Evolutionary conservation across 2,329 filamentous ascomycete species (phyloP), one percentile per base, ranked within the genome.

Genomic region (Ceratocystis lukuohia): DNA sequence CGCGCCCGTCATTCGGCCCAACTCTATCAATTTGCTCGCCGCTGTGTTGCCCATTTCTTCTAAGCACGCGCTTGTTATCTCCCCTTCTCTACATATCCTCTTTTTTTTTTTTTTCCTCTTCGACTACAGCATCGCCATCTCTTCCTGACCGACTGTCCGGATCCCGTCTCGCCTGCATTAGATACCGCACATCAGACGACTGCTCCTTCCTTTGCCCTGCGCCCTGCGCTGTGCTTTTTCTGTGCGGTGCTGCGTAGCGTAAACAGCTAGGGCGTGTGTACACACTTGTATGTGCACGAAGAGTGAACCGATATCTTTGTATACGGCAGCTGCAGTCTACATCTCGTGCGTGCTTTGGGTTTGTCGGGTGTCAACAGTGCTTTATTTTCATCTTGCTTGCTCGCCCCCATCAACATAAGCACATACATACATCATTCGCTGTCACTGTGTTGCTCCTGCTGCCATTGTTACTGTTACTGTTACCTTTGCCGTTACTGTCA

Each of bases 141-240:
- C 25, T 57, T 22, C 22, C 5, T 57, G 15, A 12, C 53, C 53
- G 28, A 28, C 53, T n/a, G 5, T 28, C 22, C 22, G 53, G 22
- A n/a, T 57, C 53, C 17, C 22, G 53, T 57, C 53, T 30, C 22
- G 53, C 30, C 53, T 30, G 53, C 28, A 15, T 28, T 28, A 57
- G 53, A 57, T 28, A 57, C 30, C 53, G 30, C 5, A 57, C 53
- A 57, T 57, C 53, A 17, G 53, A 57, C 53, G 53, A 57, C 53
- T 30, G 53, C 53, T 33, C 53, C 53, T 57, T 57, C 30, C 53
- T 57, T 57, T 33, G 53, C 53, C 22, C 53, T 28, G 53, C 53
- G 53, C 53, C 53, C 53, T 57, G 53, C 30, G 22, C 53, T 57
- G 50, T 28, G 17, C 22, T 56, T 28, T 30, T 57, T 22, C 53